Conservation (phyloP, 2,329 filamentous ascomycete species). For the Cladosporium sp. region DNA sequence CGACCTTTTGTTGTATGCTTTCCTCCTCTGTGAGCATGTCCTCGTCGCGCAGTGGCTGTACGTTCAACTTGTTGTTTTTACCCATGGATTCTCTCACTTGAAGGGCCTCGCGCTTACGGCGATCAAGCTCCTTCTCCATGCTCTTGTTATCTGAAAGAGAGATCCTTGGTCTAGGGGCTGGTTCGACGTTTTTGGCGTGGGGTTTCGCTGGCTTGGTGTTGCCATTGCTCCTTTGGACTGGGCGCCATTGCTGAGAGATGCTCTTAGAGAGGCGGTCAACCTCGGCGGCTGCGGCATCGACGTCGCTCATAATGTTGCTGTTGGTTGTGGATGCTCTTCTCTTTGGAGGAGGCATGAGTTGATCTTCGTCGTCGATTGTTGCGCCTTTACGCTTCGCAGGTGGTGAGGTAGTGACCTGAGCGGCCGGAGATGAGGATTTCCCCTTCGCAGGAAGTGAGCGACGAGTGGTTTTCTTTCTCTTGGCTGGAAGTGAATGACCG, state of each 20-base stretch:
- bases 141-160: neutral
- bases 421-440: neutral
- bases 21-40: neutral
- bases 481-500: too few relatives aligned
- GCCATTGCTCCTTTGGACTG: neutral
- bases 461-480: neutral
- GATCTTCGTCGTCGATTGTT: neutral
- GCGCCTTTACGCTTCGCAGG: neutral
- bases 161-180: too few relatives aligned
- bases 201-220: too few relatives aligned
- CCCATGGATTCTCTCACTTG: neutral
- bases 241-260: neutral
- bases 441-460: neutral
- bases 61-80: neutral
- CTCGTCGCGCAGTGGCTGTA: neutral
- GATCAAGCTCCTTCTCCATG: neutral
- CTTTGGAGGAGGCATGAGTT: too few relatives aligned
- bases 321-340: neutral
- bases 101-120: neutral
- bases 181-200: too few relatives aligned
- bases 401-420: neutral
- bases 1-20: neutral
- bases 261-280: neutral
- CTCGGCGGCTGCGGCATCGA: neutral
- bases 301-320: neutral